Evolutionary conservation across 139 green algal species (phyloP).

Genomic region (Coelastrella sp.): DNA sequence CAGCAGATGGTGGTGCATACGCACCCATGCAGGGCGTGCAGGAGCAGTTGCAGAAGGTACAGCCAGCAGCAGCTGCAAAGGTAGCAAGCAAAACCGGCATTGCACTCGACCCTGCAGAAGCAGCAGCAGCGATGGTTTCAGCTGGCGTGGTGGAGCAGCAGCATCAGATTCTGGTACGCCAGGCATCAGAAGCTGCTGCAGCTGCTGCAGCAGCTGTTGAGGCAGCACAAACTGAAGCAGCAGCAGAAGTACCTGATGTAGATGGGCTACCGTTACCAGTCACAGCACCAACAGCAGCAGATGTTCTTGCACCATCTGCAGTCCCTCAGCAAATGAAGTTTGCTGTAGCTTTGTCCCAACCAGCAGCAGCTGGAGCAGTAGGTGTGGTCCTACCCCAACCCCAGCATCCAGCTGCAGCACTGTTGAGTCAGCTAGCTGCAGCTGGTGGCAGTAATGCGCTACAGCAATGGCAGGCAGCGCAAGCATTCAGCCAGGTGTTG

Average conservation of each 20-base stretch:
- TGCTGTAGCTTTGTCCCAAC: not conserved
- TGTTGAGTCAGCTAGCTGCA: not conserved
- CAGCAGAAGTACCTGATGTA: not conserved
- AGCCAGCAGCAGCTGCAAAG: not conserved
- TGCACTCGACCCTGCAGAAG: conserved; percentile 10
- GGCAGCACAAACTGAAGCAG: not conserved
- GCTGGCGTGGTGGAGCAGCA: not conserved
- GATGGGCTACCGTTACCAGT: not conserved
- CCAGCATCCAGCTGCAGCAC: not conserved
- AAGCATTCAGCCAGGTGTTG: not conserved
- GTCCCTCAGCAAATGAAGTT: not conserved
- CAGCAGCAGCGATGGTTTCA: not conserved
- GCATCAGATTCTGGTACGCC: not conserved
- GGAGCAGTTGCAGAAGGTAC: not conserved
- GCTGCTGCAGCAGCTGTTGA: not conserved
- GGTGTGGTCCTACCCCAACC: not conserved
- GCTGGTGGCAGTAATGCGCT: not conserved
- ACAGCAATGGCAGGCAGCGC: not conserved
- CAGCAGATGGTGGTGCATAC: not conserved
- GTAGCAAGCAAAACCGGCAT: not conserved
- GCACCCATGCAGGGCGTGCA: not conserved
- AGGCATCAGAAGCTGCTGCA: not conserved
- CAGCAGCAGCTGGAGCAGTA: not conserved
- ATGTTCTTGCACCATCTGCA: not conserved
- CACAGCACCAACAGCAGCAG: not conserved